phyloP scores from a whole-genome alignment of 208 protist species.

The Acanthamoeba healyi region DNA sequence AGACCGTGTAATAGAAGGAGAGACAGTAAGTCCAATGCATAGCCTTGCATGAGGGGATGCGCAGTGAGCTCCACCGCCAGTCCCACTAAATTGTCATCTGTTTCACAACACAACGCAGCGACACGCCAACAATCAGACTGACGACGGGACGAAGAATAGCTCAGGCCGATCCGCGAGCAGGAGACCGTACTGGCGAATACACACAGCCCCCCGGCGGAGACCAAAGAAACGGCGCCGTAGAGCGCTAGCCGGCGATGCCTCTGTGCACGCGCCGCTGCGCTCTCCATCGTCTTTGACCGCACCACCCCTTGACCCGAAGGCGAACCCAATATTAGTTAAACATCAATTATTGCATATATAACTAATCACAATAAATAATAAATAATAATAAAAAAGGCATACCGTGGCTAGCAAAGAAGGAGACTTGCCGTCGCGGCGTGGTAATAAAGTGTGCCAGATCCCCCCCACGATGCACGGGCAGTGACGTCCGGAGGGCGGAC shows the following conservation, averaged over 20 bases:
- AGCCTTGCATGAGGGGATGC: not conserved
- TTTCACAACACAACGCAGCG: too few species aligned
- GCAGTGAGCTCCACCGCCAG: not conserved
- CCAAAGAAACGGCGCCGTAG: not conserved
- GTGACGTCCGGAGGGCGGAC: not conserved
- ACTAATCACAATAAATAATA: not conserved
- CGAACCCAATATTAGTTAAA: too few species aligned
- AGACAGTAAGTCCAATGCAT: not conserved
- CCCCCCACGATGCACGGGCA: not conserved
- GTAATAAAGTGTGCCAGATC: not conserved
- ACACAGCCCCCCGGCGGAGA: not conserved
- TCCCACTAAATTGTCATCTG: not conserved
- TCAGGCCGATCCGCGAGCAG: too few species aligned
- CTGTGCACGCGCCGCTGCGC: not conserved
- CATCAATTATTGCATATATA: too few species aligned
- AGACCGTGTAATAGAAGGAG: conserved; percentile 10
- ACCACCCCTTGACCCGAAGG: not conserved
- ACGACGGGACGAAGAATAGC: too few species aligned
- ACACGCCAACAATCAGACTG: too few species aligned
- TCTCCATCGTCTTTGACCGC: conserved; percentile 6
- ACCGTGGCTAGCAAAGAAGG: not conserved
- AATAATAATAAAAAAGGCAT: not conserved
- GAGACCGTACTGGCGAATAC: not conserved
- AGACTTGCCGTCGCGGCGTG: not conserved
- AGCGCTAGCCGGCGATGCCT: not conserved